Base-by-base conservation (phyloP, 176 grass and related monocot species). In the Guadua angustifolia region DNA sequence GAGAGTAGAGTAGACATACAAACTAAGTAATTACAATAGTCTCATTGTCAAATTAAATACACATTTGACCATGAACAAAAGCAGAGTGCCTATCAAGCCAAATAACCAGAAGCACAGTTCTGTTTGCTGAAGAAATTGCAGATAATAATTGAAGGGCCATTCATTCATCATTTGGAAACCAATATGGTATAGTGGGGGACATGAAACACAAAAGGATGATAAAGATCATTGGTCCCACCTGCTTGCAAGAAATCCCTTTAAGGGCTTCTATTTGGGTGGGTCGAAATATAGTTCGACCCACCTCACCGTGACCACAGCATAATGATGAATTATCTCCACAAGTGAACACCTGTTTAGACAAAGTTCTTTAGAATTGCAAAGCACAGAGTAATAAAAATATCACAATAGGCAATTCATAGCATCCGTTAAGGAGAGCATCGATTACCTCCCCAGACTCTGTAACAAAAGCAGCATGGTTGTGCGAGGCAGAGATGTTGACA, bases 271-370 rank as follows among this genome's bases (percentile, higher is more conserved):
- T 85, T 78, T 87, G 81, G 40, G 88, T 99, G 82, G 97, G 97
- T 49, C 88, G 94, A 82, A 99, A 99, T 89, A 99, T 86, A 25
- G 97, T 94, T 51, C 91, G 86, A 14, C 89, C 91, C 49, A 92
- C 93, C 73, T 99, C 93, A 15, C 93, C 91, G 21, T 99, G 97
- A 78, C 97, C 97, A 82, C 97, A 99, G 58, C 97, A 99, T 61
- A 87, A 90, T 84, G 97, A 99, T 55, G 97, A 99, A 91, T 99
- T 96, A 80, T 99, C 97, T 62, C 96, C 96, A 79, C 96, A 99
- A 32, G 96, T 94, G 77, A 99, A 99, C 17, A 99, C 93, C 96
- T 99, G 74, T 46, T 71, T 58, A 82, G 25, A 83, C 24, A 46
- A 77, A 77, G 47, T 47, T 47, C 19, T 68, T 88, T 38, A 84